phyloP scores from a whole-genome alignment of 116 monocot genomes.

The Dioscorea cayenensis region DNA sequence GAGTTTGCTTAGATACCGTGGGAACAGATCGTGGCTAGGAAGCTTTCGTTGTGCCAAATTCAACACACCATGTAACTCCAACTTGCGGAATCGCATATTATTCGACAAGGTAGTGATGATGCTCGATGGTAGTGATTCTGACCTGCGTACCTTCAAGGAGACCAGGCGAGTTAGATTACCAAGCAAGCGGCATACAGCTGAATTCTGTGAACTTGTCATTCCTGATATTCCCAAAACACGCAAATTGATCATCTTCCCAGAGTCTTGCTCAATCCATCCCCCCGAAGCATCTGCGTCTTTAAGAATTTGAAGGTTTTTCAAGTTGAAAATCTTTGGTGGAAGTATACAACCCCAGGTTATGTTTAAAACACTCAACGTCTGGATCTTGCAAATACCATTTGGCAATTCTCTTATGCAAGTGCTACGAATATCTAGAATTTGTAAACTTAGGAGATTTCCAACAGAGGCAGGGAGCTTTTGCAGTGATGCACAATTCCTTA shows the following conservation, averaged over 20 bases:
- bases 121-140: not conserved
- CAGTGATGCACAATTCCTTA: not conserved
- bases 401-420: not conserved
- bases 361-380: not conserved
- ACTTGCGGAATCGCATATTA: not conserved
- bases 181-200: not conserved
- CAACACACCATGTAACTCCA: not conserved
- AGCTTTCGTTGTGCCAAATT: not conserved
- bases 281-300: not conserved
- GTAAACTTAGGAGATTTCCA: not conserved
- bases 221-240: not conserved
- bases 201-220: not conserved
- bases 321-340: not conserved
- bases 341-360: not conserved
- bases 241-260: not conserved
- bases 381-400: not conserved
- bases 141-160: not conserved
- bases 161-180: not conserved
- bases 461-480: slow-evolving; percentile 1
- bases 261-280: not conserved
- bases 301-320: not conserved
- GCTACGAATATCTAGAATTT: slow-evolving; percentile 3
- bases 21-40: not conserved
- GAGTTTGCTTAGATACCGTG: slow-evolving; percentile 3
- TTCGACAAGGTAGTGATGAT: not conserved